A percentile compares a stretch with the other conserved stretches of the same genome.
Evolutionary conservation across 2,329 filamentous ascomycete species (phyloP).

Genomic region (Claviceps pusilla): DNA sequence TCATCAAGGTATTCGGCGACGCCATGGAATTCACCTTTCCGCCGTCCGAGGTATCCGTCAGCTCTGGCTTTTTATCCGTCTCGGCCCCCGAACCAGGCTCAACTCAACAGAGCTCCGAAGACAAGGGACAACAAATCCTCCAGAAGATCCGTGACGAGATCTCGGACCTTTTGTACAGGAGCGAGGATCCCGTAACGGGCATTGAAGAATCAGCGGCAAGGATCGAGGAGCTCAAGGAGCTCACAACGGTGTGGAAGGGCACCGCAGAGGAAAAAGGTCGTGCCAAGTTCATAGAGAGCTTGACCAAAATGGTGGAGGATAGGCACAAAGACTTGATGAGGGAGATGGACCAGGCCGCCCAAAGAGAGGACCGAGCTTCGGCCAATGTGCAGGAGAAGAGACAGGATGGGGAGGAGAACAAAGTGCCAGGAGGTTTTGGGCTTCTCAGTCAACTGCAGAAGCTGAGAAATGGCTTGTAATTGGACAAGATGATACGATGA

Average conservation of each 20-base stretch:
- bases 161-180: conserved; percentile 42
- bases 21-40: conserved; percentile 93
- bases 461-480: conserved; percentile 37
- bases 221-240: conserved; percentile 61
- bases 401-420: conserved; percentile 23
- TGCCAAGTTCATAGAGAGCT: conserved; percentile 61
- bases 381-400: conserved; percentile 15
- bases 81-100: conserved; percentile 64
- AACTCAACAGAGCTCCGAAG: conserved; percentile 54
- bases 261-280: conserved; percentile 87
- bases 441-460: conserved; percentile 49
- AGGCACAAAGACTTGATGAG: conserved; percentile 37
- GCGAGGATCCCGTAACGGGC: conserved; percentile 46
- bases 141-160: conserved; percentile 59
- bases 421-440: conserved; percentile 37
- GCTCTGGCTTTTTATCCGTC: conserved; percentile 77
- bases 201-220: conserved; percentile 58
- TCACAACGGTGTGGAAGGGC: conserved; percentile 82
- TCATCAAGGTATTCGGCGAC: conserved; percentile 83
- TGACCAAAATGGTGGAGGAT: conserved; percentile 76
- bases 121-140: conserved; percentile 73
- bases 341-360: conserved; percentile 32
- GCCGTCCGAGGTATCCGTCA: conserved; percentile 70
- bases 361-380: conserved; percentile 18
- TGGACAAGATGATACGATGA: neutral